Evolutionary conservation across 495 filamentous ascomycete genomes (phyloP), one percentile per base, ranked within the genome.

Genomic region (Lepraria neglecta): DNA sequence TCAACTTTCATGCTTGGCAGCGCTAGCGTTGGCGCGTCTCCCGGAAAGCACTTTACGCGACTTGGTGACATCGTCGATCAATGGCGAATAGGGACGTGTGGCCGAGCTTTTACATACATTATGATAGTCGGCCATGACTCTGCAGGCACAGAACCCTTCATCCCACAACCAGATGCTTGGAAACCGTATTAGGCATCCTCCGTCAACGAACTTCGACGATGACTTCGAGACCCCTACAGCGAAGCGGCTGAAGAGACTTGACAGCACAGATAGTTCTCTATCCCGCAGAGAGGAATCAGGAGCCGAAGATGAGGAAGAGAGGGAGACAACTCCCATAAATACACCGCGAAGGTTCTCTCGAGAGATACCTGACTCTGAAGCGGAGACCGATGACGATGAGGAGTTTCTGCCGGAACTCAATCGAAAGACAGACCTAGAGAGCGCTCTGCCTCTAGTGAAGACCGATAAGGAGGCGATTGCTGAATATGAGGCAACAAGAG

Each of bases 371-470:
- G 70, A 70, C 33, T 73, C 70, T 2, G 67, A 70, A 47, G 71
- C 70, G 6, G 74, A 75, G 30, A 75, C 73, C 27, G 67, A 73
- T 53, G 74, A 75, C 12, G 72, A 74, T 0, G 72, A 77, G 30
- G 70, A 71, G 12, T 61, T 65, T 17, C 0, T 42, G n/a, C 38
- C 58, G 70, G 64, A 60, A 75, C 68, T 43, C 64, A 70, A 56
- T 38, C 69, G 71, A 56, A 73, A 75, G 64, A 95, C 91, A 19
- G 89, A 91, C 19, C 79, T 95, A 48, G 91, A 96, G 69, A 86
- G 78, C 61, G 86, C 87, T 0, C 75, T 96, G 21, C 88, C 90
- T 12, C 76, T 78, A 6, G 74, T 94, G 10, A 75, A 82, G 64
- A 81, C 82, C 0, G 84, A 88, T 67, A 76, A 84, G 63, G 79